A percentile compares a stretch with the other conserved stretches of the same genome.
phyloP scores from a whole-genome alignment of 257 asterid genomes.

The Nicotiana attenuata region DNA sequence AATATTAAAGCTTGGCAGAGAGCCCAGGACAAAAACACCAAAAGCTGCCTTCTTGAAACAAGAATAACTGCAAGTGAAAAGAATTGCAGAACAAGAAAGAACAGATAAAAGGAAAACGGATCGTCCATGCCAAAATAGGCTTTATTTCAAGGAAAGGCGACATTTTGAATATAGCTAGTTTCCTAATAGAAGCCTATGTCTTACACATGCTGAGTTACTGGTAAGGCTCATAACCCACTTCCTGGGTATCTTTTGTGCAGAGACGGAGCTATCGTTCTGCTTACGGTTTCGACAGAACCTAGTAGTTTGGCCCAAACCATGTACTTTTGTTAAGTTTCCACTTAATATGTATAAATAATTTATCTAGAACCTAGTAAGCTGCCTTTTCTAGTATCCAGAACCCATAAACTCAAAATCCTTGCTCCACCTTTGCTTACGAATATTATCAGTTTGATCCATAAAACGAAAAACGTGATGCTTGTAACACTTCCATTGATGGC shows the following conservation, averaged over 20 bases:
- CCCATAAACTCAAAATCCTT: too few relatives aligned
- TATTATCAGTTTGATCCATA: not conserved
- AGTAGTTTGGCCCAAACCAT: too few relatives aligned
- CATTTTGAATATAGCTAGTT: not conserved
- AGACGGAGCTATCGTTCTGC: too few relatives aligned
- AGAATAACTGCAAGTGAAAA: not conserved
- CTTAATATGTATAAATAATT: too few relatives aligned
- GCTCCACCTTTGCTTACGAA: too few relatives aligned
- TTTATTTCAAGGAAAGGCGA: not conserved
- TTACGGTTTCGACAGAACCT: too few relatives aligned
- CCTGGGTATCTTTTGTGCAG: not conserved
- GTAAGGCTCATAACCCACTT: not conserved
- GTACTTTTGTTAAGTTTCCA: too few relatives aligned
- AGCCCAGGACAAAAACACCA: not conserved
- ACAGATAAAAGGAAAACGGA: not conserved
- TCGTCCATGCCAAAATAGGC: not conserved
- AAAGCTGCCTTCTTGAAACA: not conserved
- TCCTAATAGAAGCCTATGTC: not conserved
- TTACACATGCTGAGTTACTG: not conserved
- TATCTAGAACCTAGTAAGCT: too few relatives aligned
- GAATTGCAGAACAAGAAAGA: not conserved
- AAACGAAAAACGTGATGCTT: not conserved
- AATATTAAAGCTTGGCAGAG: not conserved
- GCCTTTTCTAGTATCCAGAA: too few relatives aligned
- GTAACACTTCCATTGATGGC: not conserved